Conservation (phyloP, 2,329 filamentous ascomycete species). For the Xenosphaeropsis pyriputrescens region DNA sequence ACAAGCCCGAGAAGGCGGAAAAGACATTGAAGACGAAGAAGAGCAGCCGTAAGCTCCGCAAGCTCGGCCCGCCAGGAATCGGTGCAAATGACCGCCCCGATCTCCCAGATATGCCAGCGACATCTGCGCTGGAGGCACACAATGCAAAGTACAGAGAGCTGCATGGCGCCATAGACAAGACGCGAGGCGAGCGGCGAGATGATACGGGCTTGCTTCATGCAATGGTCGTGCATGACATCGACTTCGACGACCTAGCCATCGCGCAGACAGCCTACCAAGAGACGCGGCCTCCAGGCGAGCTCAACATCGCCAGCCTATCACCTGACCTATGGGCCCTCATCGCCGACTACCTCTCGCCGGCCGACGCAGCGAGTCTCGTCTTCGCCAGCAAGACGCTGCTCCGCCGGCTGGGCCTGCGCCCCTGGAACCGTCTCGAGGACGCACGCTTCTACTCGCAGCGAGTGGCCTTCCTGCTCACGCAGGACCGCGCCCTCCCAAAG, state of each 20-base stretch:
- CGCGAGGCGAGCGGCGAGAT: slow-evolving; percentile 17
- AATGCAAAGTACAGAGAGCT: neutral
- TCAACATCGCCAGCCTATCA: slow-evolving; percentile 27
- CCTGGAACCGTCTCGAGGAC: slow-evolving; percentile 22
- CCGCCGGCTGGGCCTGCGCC: slow-evolving; percentile 22
- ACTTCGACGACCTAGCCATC: neutral
- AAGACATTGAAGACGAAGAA: too few relatives aligned
- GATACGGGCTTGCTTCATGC: slow-evolving; percentile 17
- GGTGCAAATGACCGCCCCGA: too few relatives aligned
- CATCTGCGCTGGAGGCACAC: neutral
- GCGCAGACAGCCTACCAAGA: slow-evolving; percentile 12
- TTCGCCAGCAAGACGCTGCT: slow-evolving; percentile 31
- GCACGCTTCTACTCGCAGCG: slow-evolving; percentile 29
- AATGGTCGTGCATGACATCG: slow-evolving; percentile 5
- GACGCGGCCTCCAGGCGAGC: slow-evolving; percentile 20
- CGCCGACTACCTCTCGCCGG: slow-evolving; percentile 22
- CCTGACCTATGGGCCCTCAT: slow-evolving; percentile 29
- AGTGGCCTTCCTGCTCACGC: slow-evolving; percentile 31
- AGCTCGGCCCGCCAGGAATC: too few relatives aligned
- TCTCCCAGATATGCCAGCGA: too few relatives aligned
- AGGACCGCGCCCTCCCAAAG: slow-evolving; percentile 34
- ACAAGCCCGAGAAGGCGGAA: too few relatives aligned
- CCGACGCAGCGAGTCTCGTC: slow-evolving; percentile 32
- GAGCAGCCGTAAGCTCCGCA: too few relatives aligned
- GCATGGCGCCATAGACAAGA: slow-evolving; percentile 2